A percentile compares a stretch with the other conserved stretches of the same genome.
Evolutionary conservation across 1,284 basidiomycete species (phyloP).

Genomic region (Leucoagaricus sp.): DNA sequence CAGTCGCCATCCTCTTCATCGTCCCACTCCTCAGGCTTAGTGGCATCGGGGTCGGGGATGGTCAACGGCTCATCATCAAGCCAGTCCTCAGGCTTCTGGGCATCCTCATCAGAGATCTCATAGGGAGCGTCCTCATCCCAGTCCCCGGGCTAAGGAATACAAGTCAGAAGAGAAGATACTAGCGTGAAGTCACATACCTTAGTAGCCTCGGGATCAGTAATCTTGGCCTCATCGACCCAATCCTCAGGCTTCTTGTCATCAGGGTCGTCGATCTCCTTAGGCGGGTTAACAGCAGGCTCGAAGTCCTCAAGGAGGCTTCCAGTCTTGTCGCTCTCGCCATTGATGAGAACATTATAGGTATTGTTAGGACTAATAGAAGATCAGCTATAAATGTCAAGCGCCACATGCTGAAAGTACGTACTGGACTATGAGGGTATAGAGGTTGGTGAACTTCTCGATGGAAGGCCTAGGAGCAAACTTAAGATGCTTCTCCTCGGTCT

Average conservation of each 20-base stretch:
- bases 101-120: slow-evolving; percentile 87
- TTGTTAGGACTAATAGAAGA: slow-evolving; percentile 77
- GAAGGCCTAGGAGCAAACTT: slow-evolving; percentile 79
- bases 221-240: slow-evolving; percentile 93
- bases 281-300: slow-evolving; percentile 91
- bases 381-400: background rate
- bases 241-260: slow-evolving; percentile 88
- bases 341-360: slow-evolving; percentile 92
- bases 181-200: slow-evolving; percentile 54
- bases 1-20: slow-evolving; percentile 99
- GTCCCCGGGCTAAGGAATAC: slow-evolving; percentile 69
- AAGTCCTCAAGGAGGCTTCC: slow-evolving; percentile 95
- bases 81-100: slow-evolving; percentile 94
- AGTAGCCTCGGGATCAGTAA: slow-evolving; percentile 81
- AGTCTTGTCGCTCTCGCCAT: slow-evolving; percentile 79
- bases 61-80: slow-evolving; percentile 84
- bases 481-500: slow-evolving; percentile 98
- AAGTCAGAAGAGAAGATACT: background rate
- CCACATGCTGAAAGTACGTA: slow-evolving; percentile 41
- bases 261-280: slow-evolving; percentile 91
- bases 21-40: slow-evolving; percentile 99
- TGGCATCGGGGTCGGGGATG: slow-evolving; percentile 91
- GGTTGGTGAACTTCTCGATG: slow-evolving; percentile 87
- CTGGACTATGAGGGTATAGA: slow-evolving; percentile 93
- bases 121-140: slow-evolving; percentile 97